These are phyloP conservation scores for Cenchrus americanus DNA, from an alignment of 176 grass and related monocot genomes.

Conservation along the genomic window DNA sequence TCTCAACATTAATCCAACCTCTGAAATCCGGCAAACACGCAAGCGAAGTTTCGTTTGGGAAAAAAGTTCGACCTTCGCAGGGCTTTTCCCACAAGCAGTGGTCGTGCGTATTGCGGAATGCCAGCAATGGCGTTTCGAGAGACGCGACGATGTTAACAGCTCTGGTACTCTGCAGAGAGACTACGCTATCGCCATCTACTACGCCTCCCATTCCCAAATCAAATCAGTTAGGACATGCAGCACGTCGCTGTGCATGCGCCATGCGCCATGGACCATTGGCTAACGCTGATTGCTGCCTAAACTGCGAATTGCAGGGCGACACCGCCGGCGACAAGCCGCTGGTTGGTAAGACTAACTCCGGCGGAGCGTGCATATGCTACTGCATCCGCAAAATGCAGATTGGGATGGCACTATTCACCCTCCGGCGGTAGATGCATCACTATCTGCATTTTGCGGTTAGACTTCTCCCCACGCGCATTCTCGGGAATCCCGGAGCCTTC, in stretches of 20 bases:
- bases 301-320: conserved; percentile 22
- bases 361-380: too few species aligned
- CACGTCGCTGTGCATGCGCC: not conserved
- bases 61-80: not conserved
- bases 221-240: not conserved
- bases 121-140: conserved; percentile 41
- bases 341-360: too few species aligned
- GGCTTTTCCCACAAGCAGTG: not conserved
- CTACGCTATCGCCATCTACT: not conserved
- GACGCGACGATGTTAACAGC: conserved; percentile 15
- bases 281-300: not conserved
- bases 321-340: too few species aligned
- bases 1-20: too few species aligned
- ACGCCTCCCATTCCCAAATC: not conserved
- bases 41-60: not conserved
- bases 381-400: too few species aligned
- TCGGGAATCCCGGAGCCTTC: too few species aligned
- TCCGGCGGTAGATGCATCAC: too few species aligned
- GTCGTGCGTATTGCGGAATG: not conserved
- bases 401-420: too few species aligned
- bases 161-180: not conserved
- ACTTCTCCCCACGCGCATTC: too few species aligned
- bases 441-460: too few species aligned
- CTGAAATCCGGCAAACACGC: not conserved
- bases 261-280: not conserved